Evolutionary conservation across 106 monocot genomes (phyloP), one percentile per base, ranked within the genome.

Genomic region (Iris macrosiphon): DNA sequence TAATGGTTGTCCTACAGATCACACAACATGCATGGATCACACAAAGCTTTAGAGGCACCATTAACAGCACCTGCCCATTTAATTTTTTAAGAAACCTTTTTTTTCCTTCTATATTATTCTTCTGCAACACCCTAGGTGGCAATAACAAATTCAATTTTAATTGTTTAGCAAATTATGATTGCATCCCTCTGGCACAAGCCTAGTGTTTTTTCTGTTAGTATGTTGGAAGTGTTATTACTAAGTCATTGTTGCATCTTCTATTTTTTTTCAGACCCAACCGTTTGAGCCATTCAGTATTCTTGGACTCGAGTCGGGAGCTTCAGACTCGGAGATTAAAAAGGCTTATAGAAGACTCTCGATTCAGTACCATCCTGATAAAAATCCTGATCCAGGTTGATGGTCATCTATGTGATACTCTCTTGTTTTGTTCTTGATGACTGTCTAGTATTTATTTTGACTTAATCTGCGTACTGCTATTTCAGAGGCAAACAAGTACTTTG

Each of bases 341-440:
- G 85, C 95, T 39, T 95, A 95, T 58, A 59, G 95, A 38, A 85
- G 76, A 35, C 89, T 89, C 16, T 95, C 95, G 2, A 82, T 95
- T 63, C 72, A 68, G 53, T 95, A 95, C 53, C 95, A 95, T 72
- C 89, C 95, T 54, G 95, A 95, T 63, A 95, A 95, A 76, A 95
- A 95, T 67, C 89, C 95, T 32, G 85, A 95, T 75, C 95, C 95
- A 74, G 88, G 94, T 94, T 61, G 29, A 30, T 20, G 23, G 15
- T 45, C 26, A 16, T 35, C 5, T 48, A 9, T 1, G 15, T 7
- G 16, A 13, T 52, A 49, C 15, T 29, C 31, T 29, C 31, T 52
- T 7, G 8, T 19, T 49, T 49, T 49, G 24, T 23, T 4, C 23
- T 16, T 15, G 25, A 1, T 33, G 33, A 10, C 11, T 50, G 10